Conservation (phyloP, 306 rosid genomes). For the Trichosanthes truncata region DNA sequence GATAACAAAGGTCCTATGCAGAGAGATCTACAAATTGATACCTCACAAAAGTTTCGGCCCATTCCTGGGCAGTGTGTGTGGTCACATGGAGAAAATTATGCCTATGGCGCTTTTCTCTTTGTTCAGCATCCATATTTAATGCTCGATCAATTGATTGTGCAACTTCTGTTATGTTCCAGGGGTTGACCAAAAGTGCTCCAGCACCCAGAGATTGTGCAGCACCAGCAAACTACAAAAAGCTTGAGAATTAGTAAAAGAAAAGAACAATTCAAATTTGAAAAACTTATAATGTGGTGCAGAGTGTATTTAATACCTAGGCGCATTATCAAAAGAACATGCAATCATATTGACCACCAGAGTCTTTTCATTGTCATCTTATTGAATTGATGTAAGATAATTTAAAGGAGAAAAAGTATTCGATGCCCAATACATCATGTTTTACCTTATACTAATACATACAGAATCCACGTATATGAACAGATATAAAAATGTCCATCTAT, state of each 20-base stretch:
- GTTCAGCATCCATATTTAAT: slow-evolving; percentile 51
- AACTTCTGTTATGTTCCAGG: slow-evolving; percentile 89
- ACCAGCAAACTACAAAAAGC: slow-evolving; percentile 78
- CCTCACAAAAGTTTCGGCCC: slow-evolving; percentile 99
- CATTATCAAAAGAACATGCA: background rate
- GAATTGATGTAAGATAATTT: background rate
- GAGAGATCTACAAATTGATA: slow-evolving; percentile 13
- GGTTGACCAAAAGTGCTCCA: slow-evolving; percentile 88
- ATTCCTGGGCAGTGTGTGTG: slow-evolving; percentile 92
- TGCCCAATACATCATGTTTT: background rate
- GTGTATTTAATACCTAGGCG: background rate
- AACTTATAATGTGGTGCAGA: background rate
- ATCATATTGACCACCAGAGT: background rate
- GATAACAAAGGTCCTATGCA: background rate
- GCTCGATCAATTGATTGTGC: slow-evolving; percentile 69
- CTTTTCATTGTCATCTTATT: background rate
- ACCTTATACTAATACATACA: background rate
- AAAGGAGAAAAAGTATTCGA: background rate
- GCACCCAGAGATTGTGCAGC: slow-evolving; percentile 99
- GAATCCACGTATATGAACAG: background rate
- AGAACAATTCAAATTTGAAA: background rate
- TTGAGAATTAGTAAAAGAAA: slow-evolving; percentile 7
- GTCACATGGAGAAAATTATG: slow-evolving; percentile 75
- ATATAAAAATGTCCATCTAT: background rate
- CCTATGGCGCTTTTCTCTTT: slow-evolving; percentile 75